Evolutionary conservation across 2,329 filamentous ascomycete genomes (phyloP).

Genomic region (Claviceps monticola): DNA sequence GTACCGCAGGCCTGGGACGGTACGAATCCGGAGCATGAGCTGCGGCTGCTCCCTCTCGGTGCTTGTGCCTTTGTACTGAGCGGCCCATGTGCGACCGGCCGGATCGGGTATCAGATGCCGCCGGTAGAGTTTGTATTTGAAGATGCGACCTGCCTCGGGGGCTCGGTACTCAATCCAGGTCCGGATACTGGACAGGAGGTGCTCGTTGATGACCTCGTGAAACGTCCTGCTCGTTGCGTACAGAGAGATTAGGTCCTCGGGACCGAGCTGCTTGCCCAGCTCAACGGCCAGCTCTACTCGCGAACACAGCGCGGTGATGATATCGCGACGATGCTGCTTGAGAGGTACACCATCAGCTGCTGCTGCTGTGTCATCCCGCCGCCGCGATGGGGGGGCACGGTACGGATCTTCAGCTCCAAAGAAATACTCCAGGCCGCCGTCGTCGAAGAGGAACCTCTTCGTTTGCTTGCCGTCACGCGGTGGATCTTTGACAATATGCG

Average conservation of each 20-base stretch:
- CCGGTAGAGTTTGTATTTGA: constrained; percentile 46
- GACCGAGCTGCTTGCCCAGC: constrained; percentile 38
- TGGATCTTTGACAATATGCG: constrained; percentile 6
- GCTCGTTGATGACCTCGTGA: constrained; percentile 43
- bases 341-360: neutral
- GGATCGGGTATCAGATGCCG: constrained; percentile 48
- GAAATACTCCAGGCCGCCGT: constrained; percentile 13
- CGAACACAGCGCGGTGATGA: constrained; percentile 29
- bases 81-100: constrained; percentile 25
- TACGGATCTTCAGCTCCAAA: constrained; percentile 20
- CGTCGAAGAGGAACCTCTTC: constrained; percentile 17
- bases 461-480: constrained; percentile 6
- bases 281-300: constrained; percentile 39
- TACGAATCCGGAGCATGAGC: constrained; percentile 22
- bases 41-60: constrained; percentile 3
- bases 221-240: constrained; percentile 52
- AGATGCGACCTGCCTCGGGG: constrained; percentile 41
- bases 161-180: constrained; percentile 39
- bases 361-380: neutral
- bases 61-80: constrained; percentile 7
- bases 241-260: constrained; percentile 45
- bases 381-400: neutral
- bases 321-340: constrained; percentile 20
- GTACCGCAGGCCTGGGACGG: constrained; percentile 52
- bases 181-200: constrained; percentile 45